Base-by-base conservation (phyloP, 2,329 filamentous ascomycete genomes). In the Colletotrichum phormii region DNA sequence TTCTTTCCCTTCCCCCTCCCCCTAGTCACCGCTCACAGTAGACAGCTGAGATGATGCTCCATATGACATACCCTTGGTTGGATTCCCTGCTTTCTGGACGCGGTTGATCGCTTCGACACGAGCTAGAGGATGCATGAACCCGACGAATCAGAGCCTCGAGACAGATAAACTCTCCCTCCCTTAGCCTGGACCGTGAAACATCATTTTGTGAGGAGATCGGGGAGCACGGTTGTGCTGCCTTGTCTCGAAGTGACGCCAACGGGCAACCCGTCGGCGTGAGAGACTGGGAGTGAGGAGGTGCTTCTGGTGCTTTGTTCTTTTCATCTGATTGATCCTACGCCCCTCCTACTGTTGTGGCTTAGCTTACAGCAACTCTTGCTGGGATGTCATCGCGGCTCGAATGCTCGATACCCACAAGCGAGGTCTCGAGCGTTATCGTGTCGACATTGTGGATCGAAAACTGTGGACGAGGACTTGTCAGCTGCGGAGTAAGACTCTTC, bases 181-280 rank as follows among this genome's bases (percentile, higher is more conserved):
- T 13, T 33, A 31, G 42, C 22, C 42, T 51, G 26, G 60, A 33
- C 51, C 8, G 31, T 49, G 61, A 64, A 64, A 54, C 61, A 35
- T n/a, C 5, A n/a, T 12, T 35, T 24, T 12, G 29, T 22, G 46
- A n/a, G 15, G 22, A 26, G 61, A 9, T 26, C 29, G 31, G 31
- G 29, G 42, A 49, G 49, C 61, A 64, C 61, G 61, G 49, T 29
- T 26, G 15, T 37, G 42, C 42, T 6, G 46, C 22, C 15, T n/a
- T 64, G 61, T 64, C 49, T 64, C 46, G 61, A 13, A 37, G 61
- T 64, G 61, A 64, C 61, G 61, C 61, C 61, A 24, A 64, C 31
- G 29, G 15, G 49, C 49, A 64, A 49, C 29, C 60, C 37, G 37
- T 42, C 37, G 15, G 37, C 26, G 7, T n/a, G 46, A 22, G 26